These are phyloP conservation scores for Calocybe indica DNA, from an alignment of 768 basidiomycete species.

Conservation along the genomic window DNA sequence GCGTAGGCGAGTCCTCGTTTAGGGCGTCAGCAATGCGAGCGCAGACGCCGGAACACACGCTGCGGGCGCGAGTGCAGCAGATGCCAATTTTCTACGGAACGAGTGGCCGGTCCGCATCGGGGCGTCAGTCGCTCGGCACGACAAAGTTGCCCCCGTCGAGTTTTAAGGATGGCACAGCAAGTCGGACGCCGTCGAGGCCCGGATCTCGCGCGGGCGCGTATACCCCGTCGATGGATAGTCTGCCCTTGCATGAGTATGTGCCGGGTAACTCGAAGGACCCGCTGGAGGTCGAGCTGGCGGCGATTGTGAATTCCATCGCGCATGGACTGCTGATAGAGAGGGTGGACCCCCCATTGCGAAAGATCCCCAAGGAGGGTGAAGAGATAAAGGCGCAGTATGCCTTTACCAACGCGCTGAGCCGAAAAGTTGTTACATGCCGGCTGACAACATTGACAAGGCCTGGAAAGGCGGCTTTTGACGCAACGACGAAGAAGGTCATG, in stretches of 20 bases:
- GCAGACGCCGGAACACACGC: constrained; percentile 63
- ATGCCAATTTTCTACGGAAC: constrained; percentile 47
- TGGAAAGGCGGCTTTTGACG: constrained; percentile 39
- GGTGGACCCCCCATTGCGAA: constrained; percentile 69
- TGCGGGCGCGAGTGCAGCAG: constrained; percentile 57
- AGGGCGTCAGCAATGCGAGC: constrained; percentile 39
- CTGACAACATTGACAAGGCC: constrained; percentile 72
- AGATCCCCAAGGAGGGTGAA: constrained; percentile 62
- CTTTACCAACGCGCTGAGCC: constrained; percentile 65
- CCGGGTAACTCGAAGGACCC: constrained; percentile 70
- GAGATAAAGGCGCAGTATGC: constrained; percentile 83
- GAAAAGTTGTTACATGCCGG: constrained; percentile 74
- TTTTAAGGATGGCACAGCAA: constrained; percentile 53
- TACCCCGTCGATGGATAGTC: constrained; percentile 51
- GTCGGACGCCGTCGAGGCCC: constrained; percentile 59
- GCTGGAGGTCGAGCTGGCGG: constrained; percentile 74
- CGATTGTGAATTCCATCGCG: constrained; percentile 65
- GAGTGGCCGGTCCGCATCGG: constrained; percentile 26
- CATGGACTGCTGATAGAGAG: constrained; percentile 78
- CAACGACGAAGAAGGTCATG: constrained; percentile 81
- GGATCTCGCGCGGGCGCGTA: constrained; percentile 60
- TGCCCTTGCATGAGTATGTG: constrained; percentile 56
- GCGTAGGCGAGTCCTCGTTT: constrained; percentile 42
- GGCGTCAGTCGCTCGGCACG: constrained; percentile 25
- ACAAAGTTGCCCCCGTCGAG: constrained; percentile 67